phyloP scores from a whole-genome alignment of 345 rosid species.

The Bretschneidera sinensis region DNA sequence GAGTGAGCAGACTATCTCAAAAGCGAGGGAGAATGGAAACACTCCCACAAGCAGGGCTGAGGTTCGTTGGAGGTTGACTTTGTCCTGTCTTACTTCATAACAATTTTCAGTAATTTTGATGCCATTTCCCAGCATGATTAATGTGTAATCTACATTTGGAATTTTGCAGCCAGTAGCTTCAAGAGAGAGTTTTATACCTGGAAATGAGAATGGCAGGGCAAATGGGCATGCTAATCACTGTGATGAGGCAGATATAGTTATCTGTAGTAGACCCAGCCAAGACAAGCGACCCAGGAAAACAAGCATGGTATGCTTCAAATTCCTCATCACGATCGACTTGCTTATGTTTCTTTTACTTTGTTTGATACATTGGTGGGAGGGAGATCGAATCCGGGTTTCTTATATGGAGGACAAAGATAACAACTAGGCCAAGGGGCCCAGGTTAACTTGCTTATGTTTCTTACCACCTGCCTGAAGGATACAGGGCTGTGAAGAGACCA shows the following conservation, averaged over 20 bases:
- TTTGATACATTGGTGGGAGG: no score
- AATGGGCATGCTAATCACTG: constrained; percentile 27
- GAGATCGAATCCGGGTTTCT: no score
- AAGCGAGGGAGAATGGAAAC: constrained; percentile 42
- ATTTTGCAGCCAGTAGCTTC: constrained; percentile 69
- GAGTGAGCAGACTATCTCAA: constrained; percentile 61
- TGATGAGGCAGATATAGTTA: constrained; percentile 36
- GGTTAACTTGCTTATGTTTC: no score
- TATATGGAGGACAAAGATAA: no score
- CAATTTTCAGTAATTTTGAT: not conserved
- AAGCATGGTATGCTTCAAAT: constrained; percentile 57
- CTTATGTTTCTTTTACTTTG: not conserved
- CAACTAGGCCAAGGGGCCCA: no score
- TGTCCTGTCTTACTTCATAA: not conserved
- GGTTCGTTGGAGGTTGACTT: constrained; percentile 25
- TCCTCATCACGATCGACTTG: constrained; percentile 5
- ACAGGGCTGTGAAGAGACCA: no score
- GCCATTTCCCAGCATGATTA: not conserved
- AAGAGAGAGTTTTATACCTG: constrained; percentile 66
- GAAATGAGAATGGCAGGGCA: constrained; percentile 32
- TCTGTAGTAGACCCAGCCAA: constrained; percentile 52
- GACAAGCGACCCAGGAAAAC: constrained; percentile 68
- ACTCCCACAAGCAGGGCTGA: constrained; percentile 76
- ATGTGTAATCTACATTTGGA: constrained; percentile 2
- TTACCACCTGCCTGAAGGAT: no score